These are phyloP conservation scores for Solanum aculeatissimum DNA, from an alignment of 305 asterid species.

Conservation along the genomic window DNA sequence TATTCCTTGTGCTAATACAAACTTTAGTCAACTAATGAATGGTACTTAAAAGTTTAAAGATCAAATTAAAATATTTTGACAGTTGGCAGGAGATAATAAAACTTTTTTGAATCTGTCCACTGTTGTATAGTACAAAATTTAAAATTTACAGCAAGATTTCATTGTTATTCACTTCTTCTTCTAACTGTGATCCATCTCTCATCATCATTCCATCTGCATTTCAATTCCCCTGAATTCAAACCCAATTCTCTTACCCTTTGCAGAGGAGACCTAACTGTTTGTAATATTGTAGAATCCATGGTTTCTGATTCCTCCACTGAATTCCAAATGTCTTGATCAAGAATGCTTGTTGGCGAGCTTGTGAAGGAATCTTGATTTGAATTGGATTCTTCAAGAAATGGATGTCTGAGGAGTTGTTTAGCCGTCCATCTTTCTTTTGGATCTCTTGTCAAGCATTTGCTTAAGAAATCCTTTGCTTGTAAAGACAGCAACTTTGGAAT, in stretches of 20 bases:
- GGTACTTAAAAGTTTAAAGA: not conserved
- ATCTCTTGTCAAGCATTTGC: constrained; percentile 31
- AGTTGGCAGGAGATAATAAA: not conserved
- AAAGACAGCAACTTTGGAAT: not conserved
- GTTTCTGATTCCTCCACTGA: not conserved
- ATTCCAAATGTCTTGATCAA: constrained; percentile 9
- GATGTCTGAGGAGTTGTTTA: constrained; percentile 44
- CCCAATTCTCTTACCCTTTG: constrained; percentile 24
- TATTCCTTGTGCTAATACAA: not conserved
- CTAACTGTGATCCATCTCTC: constrained; percentile 47
- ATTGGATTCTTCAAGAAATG: constrained; percentile 25
- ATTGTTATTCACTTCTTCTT: constrained; percentile 3
- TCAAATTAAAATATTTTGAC: not conserved
- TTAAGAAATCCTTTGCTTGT: constrained; percentile 3
- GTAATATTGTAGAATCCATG: not conserved
- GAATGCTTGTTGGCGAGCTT: constrained; percentile 32
- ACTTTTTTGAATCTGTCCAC: not conserved
- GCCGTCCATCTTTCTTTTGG: constrained; percentile 28
- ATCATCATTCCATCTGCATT: constrained; percentile 23
- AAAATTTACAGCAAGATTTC: not conserved
- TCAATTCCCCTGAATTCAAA: constrained; percentile 13
- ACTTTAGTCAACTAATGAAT: not conserved
- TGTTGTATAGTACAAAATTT: not conserved
- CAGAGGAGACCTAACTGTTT: not conserved
- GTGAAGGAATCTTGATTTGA: not conserved